These are phyloP conservation scores for Lagenidium giganteum DNA, from an alignment of 352 stramenopile genomes.

Conservation along the genomic window DNA sequence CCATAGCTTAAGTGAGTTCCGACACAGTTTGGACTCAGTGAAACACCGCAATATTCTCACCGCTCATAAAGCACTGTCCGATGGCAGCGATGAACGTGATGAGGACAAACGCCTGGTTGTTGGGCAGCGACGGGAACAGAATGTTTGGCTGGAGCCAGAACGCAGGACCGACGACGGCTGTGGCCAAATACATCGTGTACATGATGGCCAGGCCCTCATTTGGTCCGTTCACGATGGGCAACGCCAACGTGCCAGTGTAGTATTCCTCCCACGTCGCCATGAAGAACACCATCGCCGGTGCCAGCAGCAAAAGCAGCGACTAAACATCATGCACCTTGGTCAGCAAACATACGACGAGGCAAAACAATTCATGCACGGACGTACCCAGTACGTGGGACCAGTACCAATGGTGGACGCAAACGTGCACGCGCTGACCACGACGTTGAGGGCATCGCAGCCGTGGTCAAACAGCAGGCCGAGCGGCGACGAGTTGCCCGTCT, in stretches of 20 bases:
- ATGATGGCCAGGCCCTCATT: slow-evolving; percentile 93
- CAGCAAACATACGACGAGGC: slow-evolving; percentile 8
- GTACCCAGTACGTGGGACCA: slow-evolving; percentile 74
- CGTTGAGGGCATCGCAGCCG: slow-evolving; percentile 80
- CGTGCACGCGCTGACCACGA: slow-evolving; percentile 76
- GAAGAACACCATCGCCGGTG: slow-evolving; percentile 92
- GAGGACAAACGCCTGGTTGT: slow-evolving; percentile 78
- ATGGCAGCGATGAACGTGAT: slow-evolving; percentile 59
- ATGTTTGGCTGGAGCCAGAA: slow-evolving; percentile 66
- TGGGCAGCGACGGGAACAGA: slow-evolving; percentile 57
- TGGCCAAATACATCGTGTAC: slow-evolving; percentile 77
- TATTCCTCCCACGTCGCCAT: slow-evolving; percentile 99
- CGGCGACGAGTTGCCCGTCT: slow-evolving; percentile 83
- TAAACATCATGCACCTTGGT: slow-evolving; percentile 21
- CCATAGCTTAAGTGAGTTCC: background rate
- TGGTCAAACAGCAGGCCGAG: slow-evolving; percentile 84
- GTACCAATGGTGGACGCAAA: slow-evolving; percentile 85
- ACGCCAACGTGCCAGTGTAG: slow-evolving; percentile 93
- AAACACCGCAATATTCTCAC: slow-evolving; percentile 22
- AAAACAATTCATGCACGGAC: slow-evolving; percentile 33
- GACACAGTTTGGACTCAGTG: no score
- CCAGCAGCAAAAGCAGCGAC: slow-evolving; percentile 66
- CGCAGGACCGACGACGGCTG: slow-evolving; percentile 45
- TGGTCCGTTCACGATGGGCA: slow-evolving; percentile 95
- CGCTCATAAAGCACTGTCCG: slow-evolving; percentile 69